phyloP scores from a whole-genome alignment of 1,284 basidiomycete genomes.

The Malassezia furfur region DNA sequence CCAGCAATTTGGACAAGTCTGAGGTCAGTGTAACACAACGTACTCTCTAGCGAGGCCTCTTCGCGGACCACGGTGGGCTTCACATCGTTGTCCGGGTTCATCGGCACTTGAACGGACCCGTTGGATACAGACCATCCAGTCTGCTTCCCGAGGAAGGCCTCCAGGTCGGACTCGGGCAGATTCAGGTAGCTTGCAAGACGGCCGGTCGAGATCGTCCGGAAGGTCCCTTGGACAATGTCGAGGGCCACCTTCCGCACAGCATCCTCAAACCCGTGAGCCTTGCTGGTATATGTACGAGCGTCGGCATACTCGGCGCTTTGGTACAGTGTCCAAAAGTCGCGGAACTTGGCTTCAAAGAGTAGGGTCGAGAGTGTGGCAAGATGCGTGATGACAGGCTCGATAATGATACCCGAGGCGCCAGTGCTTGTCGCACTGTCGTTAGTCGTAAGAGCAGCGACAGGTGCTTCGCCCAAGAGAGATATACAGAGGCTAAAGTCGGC shows the following conservation, averaged over 20 bases:
- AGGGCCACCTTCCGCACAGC: constrained; percentile 66
- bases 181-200: constrained; percentile 66
- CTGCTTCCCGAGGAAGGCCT: constrained; percentile 57
- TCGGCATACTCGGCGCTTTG: constrained; percentile 55
- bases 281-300: constrained; percentile 65
- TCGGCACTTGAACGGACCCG: constrained; percentile 62
- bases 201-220: constrained; percentile 63
- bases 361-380: constrained; percentile 66
- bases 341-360: constrained; percentile 78
- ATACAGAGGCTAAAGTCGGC: constrained; percentile 84
- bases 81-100: constrained; percentile 62
- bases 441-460: constrained; percentile 18
- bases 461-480: constrained; percentile 67
- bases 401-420: constrained; percentile 31
- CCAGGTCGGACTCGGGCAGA: constrained; percentile 61
- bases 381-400: constrained; percentile 59
- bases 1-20: not conserved
- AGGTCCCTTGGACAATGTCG: constrained; percentile 66
- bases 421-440: not conserved
- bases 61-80: constrained; percentile 88
- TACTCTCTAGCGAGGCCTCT: constrained; percentile 75
- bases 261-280: constrained; percentile 70
- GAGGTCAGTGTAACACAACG: constrained; percentile 48
- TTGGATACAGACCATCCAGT: constrained; percentile 67
- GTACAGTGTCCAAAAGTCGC: constrained; percentile 64